Conservation (phyloP, 495 filamentous ascomycete genomes). For the Alectoria sarmentosa region DNA sequence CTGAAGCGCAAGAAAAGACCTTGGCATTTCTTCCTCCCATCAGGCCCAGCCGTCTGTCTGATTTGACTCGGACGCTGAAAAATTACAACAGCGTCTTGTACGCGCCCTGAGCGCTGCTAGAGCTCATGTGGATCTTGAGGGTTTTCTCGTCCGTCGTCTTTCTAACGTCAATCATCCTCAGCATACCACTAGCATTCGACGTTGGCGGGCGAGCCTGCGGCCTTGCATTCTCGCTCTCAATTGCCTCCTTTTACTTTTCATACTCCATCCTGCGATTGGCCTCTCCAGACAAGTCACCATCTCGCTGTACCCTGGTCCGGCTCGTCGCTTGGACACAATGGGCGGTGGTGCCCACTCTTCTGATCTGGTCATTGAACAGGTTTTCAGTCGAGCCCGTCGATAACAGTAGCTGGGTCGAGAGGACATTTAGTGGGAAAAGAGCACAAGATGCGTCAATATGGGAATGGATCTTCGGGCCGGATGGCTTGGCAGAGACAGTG, state of each 20-base stretch:
- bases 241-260: constrained; percentile 83
- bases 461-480: constrained; percentile 78
- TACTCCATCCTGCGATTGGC: constrained; percentile 73
- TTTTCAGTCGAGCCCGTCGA: constrained; percentile 81
- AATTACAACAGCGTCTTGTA: constrained; percentile 1
- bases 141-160: constrained; percentile 69
- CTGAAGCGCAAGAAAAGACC: constrained; percentile 14
- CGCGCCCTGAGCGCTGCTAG: constrained; percentile 21
- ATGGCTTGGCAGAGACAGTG: constrained; percentile 67
- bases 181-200: constrained; percentile 84
- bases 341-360: constrained; percentile 68
- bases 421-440: constrained; percentile 64
- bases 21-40: neutral
- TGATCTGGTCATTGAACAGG: constrained; percentile 91
- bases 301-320: constrained; percentile 59
- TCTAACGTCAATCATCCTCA: constrained; percentile 81
- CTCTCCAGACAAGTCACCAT: constrained; percentile 71
- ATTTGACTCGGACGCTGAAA: neutral
- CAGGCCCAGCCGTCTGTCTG: neutral
- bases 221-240: constrained; percentile 80
- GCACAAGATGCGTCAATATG: constrained; percentile 56
- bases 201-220: constrained; percentile 92
- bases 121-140: constrained; percentile 62
- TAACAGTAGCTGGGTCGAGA: constrained; percentile 66
- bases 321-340: constrained; percentile 70